Conservation (phyloP, 2,329 filamentous ascomycete genomes). For the Nemania sp. region DNA sequence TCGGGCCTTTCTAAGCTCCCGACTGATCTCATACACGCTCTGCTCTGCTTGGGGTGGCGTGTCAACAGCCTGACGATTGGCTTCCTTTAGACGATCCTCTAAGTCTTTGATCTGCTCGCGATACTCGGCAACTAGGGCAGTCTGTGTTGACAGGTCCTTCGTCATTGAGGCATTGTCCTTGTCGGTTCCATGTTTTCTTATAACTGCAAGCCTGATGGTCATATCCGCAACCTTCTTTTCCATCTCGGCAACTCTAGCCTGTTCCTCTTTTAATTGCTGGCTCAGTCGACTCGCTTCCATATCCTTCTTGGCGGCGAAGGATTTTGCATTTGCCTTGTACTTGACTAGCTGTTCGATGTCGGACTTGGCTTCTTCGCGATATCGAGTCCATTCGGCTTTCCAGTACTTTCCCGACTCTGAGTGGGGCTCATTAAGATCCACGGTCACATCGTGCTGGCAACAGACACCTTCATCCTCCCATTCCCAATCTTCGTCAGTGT, state of each 20-base stretch:
- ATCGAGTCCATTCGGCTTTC: conserved; percentile 81
- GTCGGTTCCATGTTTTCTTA: conserved; percentile 54
- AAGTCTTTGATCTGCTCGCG: conserved; percentile 70
- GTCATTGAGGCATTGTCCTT: conserved; percentile 62
- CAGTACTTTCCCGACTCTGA: conserved; percentile 83
- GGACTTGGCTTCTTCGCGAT: conserved; percentile 76
- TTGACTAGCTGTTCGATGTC: conserved; percentile 83
- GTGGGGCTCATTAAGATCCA: conserved; percentile 78
- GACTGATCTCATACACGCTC: conserved; percentile 64
- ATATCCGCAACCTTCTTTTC: conserved; percentile 72
- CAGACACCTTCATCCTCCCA: conserved; percentile 67
- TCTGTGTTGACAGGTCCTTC: conserved; percentile 68
- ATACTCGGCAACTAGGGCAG: conserved; percentile 68
- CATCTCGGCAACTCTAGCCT: conserved; percentile 72
- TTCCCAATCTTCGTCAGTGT: conserved; percentile 64
- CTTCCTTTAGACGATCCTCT: conserved; percentile 62
- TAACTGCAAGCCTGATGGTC: conserved; percentile 65
- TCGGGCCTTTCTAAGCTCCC: conserved; percentile 66
- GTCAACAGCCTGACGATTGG: conserved; percentile 53
- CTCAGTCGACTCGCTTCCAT: conserved; percentile 74
- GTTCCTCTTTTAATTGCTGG: conserved; percentile 75
- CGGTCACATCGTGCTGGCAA: conserved; percentile 71
- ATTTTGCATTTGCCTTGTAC: conserved; percentile 84
- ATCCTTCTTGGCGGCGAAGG: conserved; percentile 83
- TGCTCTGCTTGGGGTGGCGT: conserved; percentile 64